These are phyloP conservation scores for Thelephora ganbajun DNA, from an alignment of 768 basidiomycete genomes.

Conservation along the genomic window DNA sequence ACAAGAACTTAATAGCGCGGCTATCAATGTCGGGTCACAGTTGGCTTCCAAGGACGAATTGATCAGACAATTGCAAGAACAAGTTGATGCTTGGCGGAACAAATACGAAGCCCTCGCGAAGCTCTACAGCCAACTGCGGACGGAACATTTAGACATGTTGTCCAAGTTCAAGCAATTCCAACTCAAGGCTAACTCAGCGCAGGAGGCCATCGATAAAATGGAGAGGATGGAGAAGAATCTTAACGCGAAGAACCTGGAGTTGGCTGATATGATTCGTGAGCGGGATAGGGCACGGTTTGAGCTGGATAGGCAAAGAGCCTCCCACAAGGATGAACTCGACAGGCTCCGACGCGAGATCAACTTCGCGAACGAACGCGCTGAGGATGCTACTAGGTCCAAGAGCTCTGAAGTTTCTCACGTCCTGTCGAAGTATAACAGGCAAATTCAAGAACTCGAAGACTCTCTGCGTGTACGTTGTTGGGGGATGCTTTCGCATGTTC, in stretches of 20 bases:
- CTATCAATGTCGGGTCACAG: conserved; percentile 70
- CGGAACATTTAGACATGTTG: conserved; percentile 95
- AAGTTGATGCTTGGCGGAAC: conserved; percentile 92
- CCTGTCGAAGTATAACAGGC: conserved; percentile 88
- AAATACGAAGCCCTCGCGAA: conserved; percentile 99
- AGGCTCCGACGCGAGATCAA: conserved; percentile 81
- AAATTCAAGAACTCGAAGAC: conserved; percentile 92
- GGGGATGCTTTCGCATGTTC: not conserved
- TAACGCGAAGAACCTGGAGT: conserved; percentile 95
- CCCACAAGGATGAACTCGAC: conserved; percentile 91
- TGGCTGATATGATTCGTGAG: conserved; percentile 98
- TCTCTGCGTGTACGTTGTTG: conserved; percentile 59
- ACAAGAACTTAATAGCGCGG: conserved; percentile 67
- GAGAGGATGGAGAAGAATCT: conserved; percentile 97
- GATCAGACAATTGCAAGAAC: conserved; percentile 91
- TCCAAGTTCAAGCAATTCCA: conserved; percentile 96
- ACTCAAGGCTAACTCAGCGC: conserved; percentile 94
- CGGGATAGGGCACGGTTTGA: conserved; percentile 94
- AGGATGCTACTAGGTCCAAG: conserved; percentile 84
- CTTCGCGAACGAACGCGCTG: conserved; percentile 96
- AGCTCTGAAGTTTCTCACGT: conserved; percentile 84
- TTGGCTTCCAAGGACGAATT: conserved; percentile 87
- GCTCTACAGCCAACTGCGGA: conserved; percentile 93
- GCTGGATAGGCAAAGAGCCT: conserved; percentile 82
- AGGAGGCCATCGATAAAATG: conserved; percentile 96